Evolutionary conservation across 2,329 filamentous ascomycete genomes (phyloP), one percentile per base, ranked within the genome.

Genomic region (Neocatenulostroma microsporum): DNA sequence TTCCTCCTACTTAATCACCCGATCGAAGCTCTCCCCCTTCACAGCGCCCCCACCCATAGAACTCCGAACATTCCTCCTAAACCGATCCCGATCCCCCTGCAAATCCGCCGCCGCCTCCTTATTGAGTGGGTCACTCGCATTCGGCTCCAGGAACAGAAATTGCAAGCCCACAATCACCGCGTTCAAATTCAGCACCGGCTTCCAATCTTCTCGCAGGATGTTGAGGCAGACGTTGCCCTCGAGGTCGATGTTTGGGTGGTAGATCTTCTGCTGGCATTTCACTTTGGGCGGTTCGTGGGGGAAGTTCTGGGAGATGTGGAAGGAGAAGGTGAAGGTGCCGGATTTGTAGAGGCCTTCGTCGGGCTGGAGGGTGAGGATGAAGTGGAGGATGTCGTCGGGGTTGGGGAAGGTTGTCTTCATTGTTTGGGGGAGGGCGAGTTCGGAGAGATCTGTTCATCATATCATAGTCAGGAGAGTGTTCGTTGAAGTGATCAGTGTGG

Each of bases 171-270:
- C 87, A 50, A 98, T 91, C 26, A 96, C 87, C 12, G 91, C 88
- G 58, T 96, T 95, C 60, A 98, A 64, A 62, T 96, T 96, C 58
- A 98, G 68, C 29, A 98, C 91, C 0, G 91, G 91, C 71, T 96
- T 98, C 91, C 91, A 98, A 68, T 98, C 91, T 67, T 98, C 91
- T 44, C 91, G 73, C 56, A 98, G 65, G 55, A 98, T 98, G 62
- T 98, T 98, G 56, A 98, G 67, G 69, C 91, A 98, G 45, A 98
- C 88, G 60, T 98, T 98, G 51, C 91, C 91, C 61, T 96, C 86
- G 26, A 94, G 74, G 57, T 98, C 91, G 60, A 98, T 98, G 64
- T 98, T 98, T 5, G 91, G 91, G 61, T 98, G 91, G 68, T 98
- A 98, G 54, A 98, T 96, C 72, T 94, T 96, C 67, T 98, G 85